Percentiles rank a stretch among this genome's conserved stretches.
Conservation (phyloP, 108 stramenopile species). For the Skeletonema potamos region DNA sequence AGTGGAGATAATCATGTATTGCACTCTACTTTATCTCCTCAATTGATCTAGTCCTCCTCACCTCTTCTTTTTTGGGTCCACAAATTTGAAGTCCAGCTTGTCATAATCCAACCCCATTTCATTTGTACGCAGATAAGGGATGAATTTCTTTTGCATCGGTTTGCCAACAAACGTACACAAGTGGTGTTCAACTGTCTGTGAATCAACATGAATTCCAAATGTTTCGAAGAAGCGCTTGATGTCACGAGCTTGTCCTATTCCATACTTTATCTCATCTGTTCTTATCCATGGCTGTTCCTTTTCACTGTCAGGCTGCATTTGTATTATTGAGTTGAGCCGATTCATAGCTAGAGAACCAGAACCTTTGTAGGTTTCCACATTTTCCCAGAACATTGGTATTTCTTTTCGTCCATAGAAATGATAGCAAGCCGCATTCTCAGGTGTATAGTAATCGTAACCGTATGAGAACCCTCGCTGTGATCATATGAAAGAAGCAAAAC, state of each 20-base stretch:
- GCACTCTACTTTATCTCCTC: not conserved
- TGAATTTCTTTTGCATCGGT: conserved; percentile 74
- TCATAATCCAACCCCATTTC: conserved; percentile 82
- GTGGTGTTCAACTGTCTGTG: conserved; percentile 68
- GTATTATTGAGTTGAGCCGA: conserved; percentile 81
- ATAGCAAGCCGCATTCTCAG: conserved; percentile 73
- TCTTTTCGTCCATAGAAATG: conserved; percentile 84
- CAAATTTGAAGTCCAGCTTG: conserved; percentile 52
- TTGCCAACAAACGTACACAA: conserved; percentile 89
- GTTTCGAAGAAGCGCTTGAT: conserved; percentile 72
- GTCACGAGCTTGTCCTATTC: conserved; percentile 74
- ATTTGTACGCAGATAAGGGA: conserved; percentile 59
- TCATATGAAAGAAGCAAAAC: not conserved
- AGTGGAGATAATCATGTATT: not conserved
- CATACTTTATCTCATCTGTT: conserved; percentile 68
- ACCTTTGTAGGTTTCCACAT: conserved; percentile 61
- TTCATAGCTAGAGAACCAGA: conserved; percentile 71
- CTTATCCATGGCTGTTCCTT: conserved; percentile 42
- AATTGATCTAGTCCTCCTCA: not conserved
- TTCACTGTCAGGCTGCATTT: conserved; percentile 59
- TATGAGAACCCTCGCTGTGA: conserved; percentile 17
- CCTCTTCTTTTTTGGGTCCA: conserved; percentile 17
- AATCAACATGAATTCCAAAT: conserved; percentile 82
- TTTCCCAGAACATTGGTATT: conserved; percentile 84
- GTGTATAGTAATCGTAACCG: conserved; percentile 89